Evolutionary conservation across 768 basidiomycete species (phyloP).

Genomic region (Rhodotorula diobovata): DNA sequence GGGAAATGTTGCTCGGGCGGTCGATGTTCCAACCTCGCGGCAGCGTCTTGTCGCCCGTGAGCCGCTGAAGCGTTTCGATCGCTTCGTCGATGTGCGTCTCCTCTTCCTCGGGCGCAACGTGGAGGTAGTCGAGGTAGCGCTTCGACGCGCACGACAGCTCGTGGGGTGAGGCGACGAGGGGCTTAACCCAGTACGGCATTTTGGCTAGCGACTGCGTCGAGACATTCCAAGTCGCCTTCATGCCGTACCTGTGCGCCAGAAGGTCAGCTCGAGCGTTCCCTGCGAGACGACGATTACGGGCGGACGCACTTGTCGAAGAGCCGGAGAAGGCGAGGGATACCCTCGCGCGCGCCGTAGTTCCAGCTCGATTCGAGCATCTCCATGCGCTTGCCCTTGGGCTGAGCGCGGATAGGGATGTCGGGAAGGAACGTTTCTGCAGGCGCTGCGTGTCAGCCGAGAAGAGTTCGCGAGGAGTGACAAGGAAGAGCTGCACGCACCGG

Average conservation of each 20-base stretch:
- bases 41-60: conserved; percentile 40
- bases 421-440: background rate
- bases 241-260: too few species aligned
- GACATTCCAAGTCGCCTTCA: background rate
- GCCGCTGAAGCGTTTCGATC: conserved; percentile 41
- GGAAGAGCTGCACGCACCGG: background rate
- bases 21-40: conserved; percentile 42
- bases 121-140: conserved; percentile 39
- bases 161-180: conserved; percentile 35
- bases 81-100: conserved; percentile 37
- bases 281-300: too few species aligned
- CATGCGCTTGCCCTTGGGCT: conserved; percentile 23
- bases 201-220: conserved; percentile 41
- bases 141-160: conserved; percentile 40
- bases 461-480: background rate
- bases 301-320: conserved; percentile 24
- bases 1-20: conserved; percentile 33
- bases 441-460: too few species aligned
- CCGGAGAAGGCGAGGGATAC: conserved; percentile 17
- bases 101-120: conserved; percentile 39
- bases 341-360: conserved; percentile 29
- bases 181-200: conserved; percentile 38
- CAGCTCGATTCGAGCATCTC: conserved; percentile 27
- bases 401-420: conserved; percentile 4
- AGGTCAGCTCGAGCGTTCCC: too few species aligned